Evolutionary conservation across 768 basidiomycete genomes (phyloP).

Genomic region (Amanita fuliginea): DNA sequence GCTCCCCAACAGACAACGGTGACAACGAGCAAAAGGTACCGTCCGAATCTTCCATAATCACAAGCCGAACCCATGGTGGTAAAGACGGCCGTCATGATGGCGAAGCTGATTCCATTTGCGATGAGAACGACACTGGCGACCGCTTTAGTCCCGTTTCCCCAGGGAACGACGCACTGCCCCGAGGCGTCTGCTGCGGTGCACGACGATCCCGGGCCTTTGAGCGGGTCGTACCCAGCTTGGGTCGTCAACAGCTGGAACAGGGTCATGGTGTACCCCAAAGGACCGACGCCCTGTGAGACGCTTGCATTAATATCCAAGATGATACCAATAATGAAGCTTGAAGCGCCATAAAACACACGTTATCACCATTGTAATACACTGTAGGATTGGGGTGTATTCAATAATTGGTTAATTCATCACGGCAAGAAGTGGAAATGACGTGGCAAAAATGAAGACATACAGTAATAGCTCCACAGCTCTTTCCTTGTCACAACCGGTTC

Average conservation of each 20-base stretch:
- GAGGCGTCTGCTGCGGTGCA: constrained; percentile 48
- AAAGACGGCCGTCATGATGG: constrained; percentile 73
- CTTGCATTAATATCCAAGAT: not conserved
- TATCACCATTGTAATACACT: constrained; percentile 82
- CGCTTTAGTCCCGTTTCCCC: constrained; percentile 62
- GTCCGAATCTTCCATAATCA: constrained; percentile 67
- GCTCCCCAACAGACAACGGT: constrained; percentile 75
- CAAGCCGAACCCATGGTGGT: constrained; percentile 70
- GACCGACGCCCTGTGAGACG: constrained; percentile 49
- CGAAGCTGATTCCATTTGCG: constrained; percentile 68
- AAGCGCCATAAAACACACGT: constrained; percentile 28
- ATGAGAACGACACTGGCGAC: constrained; percentile 71
- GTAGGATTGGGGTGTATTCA: not conserved
- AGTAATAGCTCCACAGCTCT: constrained; percentile 76
- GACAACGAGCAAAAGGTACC: constrained; percentile 63
- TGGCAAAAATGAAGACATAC: constrained; percentile 20
- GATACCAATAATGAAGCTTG: not conserved
- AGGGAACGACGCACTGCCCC: constrained; percentile 69
- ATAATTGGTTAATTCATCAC: not conserved
- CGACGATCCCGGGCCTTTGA: constrained; percentile 57
- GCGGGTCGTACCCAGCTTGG: constrained; percentile 65
- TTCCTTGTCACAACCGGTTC: constrained; percentile 63
- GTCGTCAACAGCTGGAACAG: constrained; percentile 64
- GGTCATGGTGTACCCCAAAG: constrained; percentile 58
- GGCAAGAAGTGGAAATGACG: not conserved